Evolutionary conservation across 2,329 filamentous ascomycete species (phyloP).

Genomic region (Epichloe gansuensis): DNA sequence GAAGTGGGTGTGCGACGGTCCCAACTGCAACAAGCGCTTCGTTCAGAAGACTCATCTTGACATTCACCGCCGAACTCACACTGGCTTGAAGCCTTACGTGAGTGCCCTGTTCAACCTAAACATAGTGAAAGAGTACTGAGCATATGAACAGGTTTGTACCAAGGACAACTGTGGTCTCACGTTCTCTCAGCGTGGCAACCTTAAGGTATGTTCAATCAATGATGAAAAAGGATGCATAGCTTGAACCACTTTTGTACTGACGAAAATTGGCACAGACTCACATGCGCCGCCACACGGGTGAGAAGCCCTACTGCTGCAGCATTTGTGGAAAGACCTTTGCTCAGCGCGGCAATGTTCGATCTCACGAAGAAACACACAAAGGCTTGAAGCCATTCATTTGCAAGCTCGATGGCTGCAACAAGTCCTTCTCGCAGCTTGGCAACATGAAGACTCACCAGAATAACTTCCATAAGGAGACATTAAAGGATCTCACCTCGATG

Average conservation of each 20-base stretch:
- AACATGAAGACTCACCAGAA: constrained; percentile 96
- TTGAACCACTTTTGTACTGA: not conserved
- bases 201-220: constrained; percentile 50
- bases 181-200: constrained; percentile 83
- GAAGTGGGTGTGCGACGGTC: constrained; percentile 60
- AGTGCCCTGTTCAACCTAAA: constrained; percentile 20
- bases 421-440: constrained; percentile 78
- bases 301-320: constrained; percentile 70
- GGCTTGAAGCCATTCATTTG: constrained; percentile 70
- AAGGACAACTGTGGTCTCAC: constrained; percentile 60
- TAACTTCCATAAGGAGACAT: constrained; percentile 71
- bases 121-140: not conserved
- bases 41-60: constrained; percentile 86
- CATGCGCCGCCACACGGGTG: constrained; percentile 74
- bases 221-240: not conserved
- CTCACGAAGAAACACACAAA: constrained; percentile 71
- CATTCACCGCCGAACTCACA: constrained; percentile 80
- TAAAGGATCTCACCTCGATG: constrained; percentile 55
- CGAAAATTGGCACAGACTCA: constrained; percentile 48
- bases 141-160: constrained; percentile 44
- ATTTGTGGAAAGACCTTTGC: constrained; percentile 73
- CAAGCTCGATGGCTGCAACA: constrained; percentile 69
- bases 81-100: constrained; percentile 81
- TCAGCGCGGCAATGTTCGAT: constrained; percentile 72
- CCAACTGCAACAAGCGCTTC: constrained; percentile 69